phyloP scores from a whole-genome alignment of 306 rosid genomes.

The Cucurbita ficifolia region DNA sequence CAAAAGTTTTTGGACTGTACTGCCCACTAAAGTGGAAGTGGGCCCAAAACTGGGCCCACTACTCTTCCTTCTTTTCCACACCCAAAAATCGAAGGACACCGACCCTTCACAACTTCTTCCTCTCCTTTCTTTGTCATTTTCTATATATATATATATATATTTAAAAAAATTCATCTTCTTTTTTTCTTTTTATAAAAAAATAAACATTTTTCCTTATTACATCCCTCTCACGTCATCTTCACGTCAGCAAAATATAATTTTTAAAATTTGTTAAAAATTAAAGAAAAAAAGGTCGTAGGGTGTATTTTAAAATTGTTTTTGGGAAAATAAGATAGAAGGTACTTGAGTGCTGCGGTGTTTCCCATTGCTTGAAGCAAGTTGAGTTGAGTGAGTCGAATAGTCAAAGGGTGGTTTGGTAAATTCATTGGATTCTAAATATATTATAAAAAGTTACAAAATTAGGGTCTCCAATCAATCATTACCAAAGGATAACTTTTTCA shows the following conservation, averaged over 20 bases:
- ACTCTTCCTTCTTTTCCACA: constrained; percentile 11
- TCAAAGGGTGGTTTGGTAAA: constrained; percentile 1
- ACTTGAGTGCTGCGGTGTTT: not conserved
- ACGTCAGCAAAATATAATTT: constrained; percentile 9
- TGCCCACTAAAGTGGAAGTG: constrained; percentile 20
- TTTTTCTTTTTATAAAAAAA: not conserved
- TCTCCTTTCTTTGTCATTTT: not conserved
- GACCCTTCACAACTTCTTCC: constrained; percentile 25
- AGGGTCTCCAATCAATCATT: constrained; percentile 2
- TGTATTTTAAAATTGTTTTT: not conserved
- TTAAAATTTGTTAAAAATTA: not conserved
- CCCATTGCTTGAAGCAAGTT: not conserved
- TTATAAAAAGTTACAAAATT: not conserved
- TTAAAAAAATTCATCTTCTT: not conserved
- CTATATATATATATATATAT: not conserved
- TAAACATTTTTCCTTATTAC: not conserved
- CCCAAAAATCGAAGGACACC: constrained; percentile 18
- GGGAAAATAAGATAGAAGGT: not conserved
- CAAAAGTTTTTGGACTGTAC: constrained; percentile 33
- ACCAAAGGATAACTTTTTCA: not conserved
- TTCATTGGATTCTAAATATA: not conserved
- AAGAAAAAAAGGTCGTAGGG: not conserved
- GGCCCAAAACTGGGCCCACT: constrained; percentile 31
- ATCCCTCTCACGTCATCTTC: constrained; percentile 12
- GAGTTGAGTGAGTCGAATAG: not conserved